Evolutionary conservation across 192 early-diverging fungal genomes (phyloP), one percentile per base, ranked within the genome.

Genomic region (Coemansia sp.): DNA sequence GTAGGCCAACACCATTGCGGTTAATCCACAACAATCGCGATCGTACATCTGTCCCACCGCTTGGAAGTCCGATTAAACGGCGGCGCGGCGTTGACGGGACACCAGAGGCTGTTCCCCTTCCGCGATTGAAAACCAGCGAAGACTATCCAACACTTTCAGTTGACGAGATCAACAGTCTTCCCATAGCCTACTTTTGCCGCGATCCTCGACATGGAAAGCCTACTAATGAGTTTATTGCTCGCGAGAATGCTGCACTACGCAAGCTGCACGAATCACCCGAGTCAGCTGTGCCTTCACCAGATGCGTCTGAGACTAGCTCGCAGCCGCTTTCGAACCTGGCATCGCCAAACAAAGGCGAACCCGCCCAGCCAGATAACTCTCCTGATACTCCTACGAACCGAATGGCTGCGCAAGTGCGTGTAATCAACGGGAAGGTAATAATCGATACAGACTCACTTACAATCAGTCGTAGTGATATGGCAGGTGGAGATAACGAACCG

Each of bases 391-490:
- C 63, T 0, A 63, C 62, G 21, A 81, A 67, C 34, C 54, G 53
- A 6, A 63, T 68, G 66, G 73, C 76, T 0, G 75, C 72, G 12
- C 81, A 79, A 56, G 66, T 83, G 55, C 76, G 76, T 10, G 65
- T 83, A 24, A 73, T 78, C 14, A 67, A 83, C 21, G 81, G 81
- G 49, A 62, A 74, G 54, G 67, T 78, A 19, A 70, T 76, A 5
- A 55, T 83, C 26, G 73, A 83, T 52, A 60, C 69, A 28, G 81
- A 73, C 5, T 79, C 76, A 34, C 64, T 75, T 54, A 64, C 73
- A 44, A 54, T 79, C 55, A 76, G 62, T 58, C 81, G 81, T 7
- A 55, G 61, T 56, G 69, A 72, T 18, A 75, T 79, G 72, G 67
- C 64, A 3, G 62, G 58, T n/a, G 59, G 38, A 10, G 49, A 22